Conservation (phyloP, 2,329 filamentous ascomycete species). For the Nothopassalora personata region DNA sequence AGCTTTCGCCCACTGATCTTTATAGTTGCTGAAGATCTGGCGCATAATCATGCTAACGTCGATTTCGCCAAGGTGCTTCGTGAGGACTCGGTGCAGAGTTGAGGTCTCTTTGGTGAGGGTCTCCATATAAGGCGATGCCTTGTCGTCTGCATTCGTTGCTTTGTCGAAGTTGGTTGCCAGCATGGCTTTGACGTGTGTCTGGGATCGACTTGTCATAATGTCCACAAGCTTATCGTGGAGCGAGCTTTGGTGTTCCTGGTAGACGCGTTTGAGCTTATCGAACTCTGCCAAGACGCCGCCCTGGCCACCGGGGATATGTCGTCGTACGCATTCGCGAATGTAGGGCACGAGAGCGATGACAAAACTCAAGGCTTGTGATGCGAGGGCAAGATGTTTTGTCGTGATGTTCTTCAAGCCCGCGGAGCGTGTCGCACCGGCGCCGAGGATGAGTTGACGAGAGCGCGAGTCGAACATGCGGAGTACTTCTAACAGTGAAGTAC, state of each 20-base stretch:
- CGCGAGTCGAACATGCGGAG: slow-evolving; percentile 92
- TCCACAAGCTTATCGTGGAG: slow-evolving; percentile 92
- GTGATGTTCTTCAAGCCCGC: slow-evolving; percentile 94
- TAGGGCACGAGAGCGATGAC: slow-evolving; percentile 83
- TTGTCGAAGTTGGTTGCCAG: slow-evolving; percentile 70
- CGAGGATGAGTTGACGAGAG: slow-evolving; percentile 91
- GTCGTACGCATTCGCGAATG: slow-evolving; percentile 81
- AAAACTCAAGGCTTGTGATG: slow-evolving; percentile 83
- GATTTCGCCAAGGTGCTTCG: slow-evolving; percentile 71
- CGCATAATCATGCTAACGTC: slow-evolving; percentile 78
- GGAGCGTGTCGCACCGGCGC: slow-evolving; percentile 81
- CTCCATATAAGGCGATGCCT: slow-evolving; percentile 70
- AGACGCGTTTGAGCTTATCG: slow-evolving; percentile 75
- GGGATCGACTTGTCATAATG: slow-evolving; percentile 77
- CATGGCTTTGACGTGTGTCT: slow-evolving; percentile 68
- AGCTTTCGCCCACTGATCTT: slow-evolving; percentile 68
- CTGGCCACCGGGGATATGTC: slow-evolving; percentile 55
- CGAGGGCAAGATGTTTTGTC: slow-evolving; percentile 87
- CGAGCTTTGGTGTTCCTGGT: slow-evolving; percentile 82
- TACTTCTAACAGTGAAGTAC: slow-evolving; percentile 73
- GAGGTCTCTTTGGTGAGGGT: slow-evolving; percentile 79
- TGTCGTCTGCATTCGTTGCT: slow-evolving; percentile 29
- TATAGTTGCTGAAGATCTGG: slow-evolving; percentile 77
- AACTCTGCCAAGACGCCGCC: slow-evolving; percentile 66
- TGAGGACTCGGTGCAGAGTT: slow-evolving; percentile 76